These are phyloP conservation scores for Beta vulgaris DNA, from an alignment of 148 eudicot species.

Conservation along the genomic window DNA sequence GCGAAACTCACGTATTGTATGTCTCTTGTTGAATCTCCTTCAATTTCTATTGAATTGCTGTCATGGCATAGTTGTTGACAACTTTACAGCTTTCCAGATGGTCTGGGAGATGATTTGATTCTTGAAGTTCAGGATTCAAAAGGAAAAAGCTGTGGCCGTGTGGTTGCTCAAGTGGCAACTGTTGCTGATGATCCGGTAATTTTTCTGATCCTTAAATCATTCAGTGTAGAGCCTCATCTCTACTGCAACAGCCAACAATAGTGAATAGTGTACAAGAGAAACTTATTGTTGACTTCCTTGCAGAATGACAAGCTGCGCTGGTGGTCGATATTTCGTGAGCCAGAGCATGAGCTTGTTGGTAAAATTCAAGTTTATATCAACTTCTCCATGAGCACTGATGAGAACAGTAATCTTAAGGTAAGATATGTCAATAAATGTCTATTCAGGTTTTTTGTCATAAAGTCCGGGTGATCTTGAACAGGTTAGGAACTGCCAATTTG, in stretches of 20 bases:
- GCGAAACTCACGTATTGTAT: constrained; percentile 91
- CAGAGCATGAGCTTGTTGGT: constrained; percentile 94
- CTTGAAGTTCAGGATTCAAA: constrained; percentile 82
- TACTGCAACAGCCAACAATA: neutral
- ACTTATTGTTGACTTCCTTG: constrained; percentile 25
- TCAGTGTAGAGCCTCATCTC: neutral
- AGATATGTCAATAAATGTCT: neutral
- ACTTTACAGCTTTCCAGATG: constrained; percentile 86
- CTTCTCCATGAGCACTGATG: constrained; percentile 73
- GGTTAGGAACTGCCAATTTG: too few species aligned
- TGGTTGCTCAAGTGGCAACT: constrained; percentile 80
- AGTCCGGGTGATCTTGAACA: too few species aligned
- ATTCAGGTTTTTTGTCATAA: neutral
- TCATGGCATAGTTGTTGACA: constrained; percentile 24
- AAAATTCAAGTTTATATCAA: constrained; percentile 72
- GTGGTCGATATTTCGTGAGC: constrained; percentile 90
- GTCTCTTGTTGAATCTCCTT: constrained; percentile 27
- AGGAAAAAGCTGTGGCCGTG: constrained; percentile 77
- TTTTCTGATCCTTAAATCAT: constrained; percentile 17
- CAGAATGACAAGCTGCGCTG: constrained; percentile 96
- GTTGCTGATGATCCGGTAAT: constrained; percentile 78
- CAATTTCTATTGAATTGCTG: neutral
- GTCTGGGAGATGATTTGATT: constrained; percentile 85
- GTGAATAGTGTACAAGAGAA: neutral
- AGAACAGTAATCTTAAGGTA: constrained; percentile 68